phyloP scores from a whole-genome alignment of 306 rosid species.

The Potentilla sterilis region DNA sequence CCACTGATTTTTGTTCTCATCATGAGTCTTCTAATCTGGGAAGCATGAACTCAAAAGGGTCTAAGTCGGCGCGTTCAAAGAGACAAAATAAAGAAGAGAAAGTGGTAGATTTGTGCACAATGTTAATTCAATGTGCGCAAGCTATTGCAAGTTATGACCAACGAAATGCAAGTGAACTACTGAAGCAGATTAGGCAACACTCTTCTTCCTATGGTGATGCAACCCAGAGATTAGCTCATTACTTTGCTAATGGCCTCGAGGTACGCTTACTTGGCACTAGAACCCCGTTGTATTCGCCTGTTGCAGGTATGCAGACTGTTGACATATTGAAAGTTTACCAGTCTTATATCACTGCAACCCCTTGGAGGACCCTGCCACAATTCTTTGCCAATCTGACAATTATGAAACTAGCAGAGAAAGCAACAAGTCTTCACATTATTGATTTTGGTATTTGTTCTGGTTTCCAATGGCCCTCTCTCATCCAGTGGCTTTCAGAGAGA shows the following conservation, averaged over 20 bases:
- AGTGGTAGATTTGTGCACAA: constrained; percentile 35
- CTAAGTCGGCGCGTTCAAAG: constrained; percentile 14
- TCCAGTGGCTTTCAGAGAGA: constrained; percentile 30
- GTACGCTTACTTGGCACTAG: too few relatives aligned
- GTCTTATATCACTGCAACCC: constrained; percentile 32
- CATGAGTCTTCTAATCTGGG: background rate
- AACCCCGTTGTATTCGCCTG: constrained; percentile 18
- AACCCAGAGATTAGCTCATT: constrained; percentile 37
- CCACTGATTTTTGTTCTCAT: too few relatives aligned
- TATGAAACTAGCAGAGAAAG: constrained; percentile 20
- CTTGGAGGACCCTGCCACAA: constrained; percentile 23
- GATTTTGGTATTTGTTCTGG: constrained; percentile 46
- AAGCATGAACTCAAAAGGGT: constrained; percentile 10
- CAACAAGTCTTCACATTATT: constrained; percentile 31
- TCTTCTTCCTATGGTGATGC: constrained; percentile 36
- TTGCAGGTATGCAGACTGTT: constrained; percentile 20
- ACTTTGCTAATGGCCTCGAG: constrained; percentile 42
- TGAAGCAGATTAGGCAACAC: constrained; percentile 28
- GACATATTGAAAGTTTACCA: constrained; percentile 26
- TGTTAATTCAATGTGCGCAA: constrained; percentile 38
- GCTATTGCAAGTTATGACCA: constrained; percentile 32
- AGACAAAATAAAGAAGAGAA: constrained; percentile 1
- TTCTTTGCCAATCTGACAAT: constrained; percentile 31
- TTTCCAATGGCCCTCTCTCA: constrained; percentile 45
- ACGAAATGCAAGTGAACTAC: constrained; percentile 20